Evolutionary conservation across 225 moss, liverwort and hornwort genomes (phyloP), one percentile per base, ranked within the genome.

Genomic region (Sphagnum contortum): DNA sequence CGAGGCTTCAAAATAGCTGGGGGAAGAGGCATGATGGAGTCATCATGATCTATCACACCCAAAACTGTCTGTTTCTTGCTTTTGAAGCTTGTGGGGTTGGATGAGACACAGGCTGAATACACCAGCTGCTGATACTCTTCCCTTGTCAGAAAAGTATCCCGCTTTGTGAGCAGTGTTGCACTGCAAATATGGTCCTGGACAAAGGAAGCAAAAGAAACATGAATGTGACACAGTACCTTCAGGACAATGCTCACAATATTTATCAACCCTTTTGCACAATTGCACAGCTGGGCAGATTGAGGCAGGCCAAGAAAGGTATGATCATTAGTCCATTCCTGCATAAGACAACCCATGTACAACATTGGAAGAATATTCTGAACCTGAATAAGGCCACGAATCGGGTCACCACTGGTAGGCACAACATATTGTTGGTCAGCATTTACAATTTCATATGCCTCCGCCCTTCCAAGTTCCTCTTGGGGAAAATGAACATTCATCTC

Each of bases 401-500:
- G 96, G 81, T 92, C 77, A 44, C 96, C 96, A 83, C 96, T 98
- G 0, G 96, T 98, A 4, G 96, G 96, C 64, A 93, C 90, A 56
- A 93, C 85, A 60, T 82, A 98, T 47, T 98, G 96, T 63, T 93
- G 79, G 74, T 98, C 89, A 5, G 96, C 96, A 85, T 98, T 93
- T 50, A 98, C 93, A 64, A 98, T 93, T 74, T 93, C 81, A 72
- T 91, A 93, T 64, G 90, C 96, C 70, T 98, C 96, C 50, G 93
- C 93, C 60, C 96, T 85, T 69, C 90, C 90, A 51, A 90, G 65
- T 64, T 98, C 96, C 64, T 98, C 96, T 91, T 98, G 96, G 47
- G 96, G 96, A 79, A 98, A 93, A 73, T 98, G 96, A 46, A 98
- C 96, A 66, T 98, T 98, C 90, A 98, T 98, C 75, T 98, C 96